A percentile compares a stretch with the other conserved stretches of the same genome.
phyloP scores from a whole-genome alignment of 495 filamentous ascomycete genomes.

The Hamigera avellanea region DNA sequence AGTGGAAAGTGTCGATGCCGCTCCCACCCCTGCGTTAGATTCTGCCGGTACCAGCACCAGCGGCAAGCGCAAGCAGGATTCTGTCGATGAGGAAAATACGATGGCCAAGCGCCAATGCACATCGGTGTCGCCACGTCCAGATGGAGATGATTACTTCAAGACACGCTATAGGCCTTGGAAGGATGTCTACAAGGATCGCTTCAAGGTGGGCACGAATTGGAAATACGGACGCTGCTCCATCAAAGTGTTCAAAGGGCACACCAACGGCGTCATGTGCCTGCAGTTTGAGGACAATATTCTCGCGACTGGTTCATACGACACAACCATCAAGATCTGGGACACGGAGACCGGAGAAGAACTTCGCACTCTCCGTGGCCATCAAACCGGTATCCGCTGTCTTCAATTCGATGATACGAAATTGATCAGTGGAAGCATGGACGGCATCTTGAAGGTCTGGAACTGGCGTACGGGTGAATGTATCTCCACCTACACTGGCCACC shows the following conservation, averaged over 20 bases:
- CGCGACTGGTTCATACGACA: conserved; percentile 89
- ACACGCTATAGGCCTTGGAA: conserved; percentile 70
- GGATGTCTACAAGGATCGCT: conserved; percentile 79
- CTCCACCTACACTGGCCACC: conserved; percentile 66
- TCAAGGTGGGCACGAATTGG: conserved; percentile 90
- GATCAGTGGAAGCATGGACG: conserved; percentile 73
- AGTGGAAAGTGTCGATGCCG: no score
- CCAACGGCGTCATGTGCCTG: conserved; percentile 89
- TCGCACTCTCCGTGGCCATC: conserved; percentile 72
- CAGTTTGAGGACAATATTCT: conserved; percentile 92
- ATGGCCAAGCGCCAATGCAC: conserved; percentile 27
- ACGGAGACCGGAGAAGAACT: conserved; percentile 78
- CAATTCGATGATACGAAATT: conserved; percentile 90
- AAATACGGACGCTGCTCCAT: conserved; percentile 81
- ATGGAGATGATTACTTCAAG: conserved; percentile 33
- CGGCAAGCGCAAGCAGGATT: conserved; percentile 29
- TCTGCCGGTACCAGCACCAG: conserved; percentile 11
- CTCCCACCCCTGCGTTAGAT: conserved; percentile 1
- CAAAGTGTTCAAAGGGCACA: conserved; percentile 75
- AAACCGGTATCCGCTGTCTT: conserved; percentile 69
- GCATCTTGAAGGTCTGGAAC: conserved; percentile 86
- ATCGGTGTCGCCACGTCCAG: conserved; percentile 17
- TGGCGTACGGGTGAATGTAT: conserved; percentile 88
- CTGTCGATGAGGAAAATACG: conserved; percentile 16
- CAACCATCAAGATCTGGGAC: conserved; percentile 92